Base-by-base conservation (phyloP, 2,329 filamentous ascomycete species). In the Tolypocladium tropicale region DNA sequence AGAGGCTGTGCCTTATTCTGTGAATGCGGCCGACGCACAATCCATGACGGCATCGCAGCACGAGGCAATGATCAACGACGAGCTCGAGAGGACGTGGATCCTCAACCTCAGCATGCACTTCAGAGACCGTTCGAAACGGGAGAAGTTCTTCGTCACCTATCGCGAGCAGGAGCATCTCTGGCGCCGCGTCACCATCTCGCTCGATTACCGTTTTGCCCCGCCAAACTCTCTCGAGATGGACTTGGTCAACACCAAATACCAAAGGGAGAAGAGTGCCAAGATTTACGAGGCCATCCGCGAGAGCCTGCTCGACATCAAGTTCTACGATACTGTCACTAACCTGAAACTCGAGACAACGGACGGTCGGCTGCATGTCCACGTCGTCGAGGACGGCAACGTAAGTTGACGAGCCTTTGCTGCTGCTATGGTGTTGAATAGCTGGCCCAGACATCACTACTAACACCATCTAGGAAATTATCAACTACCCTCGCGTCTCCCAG, bases 21-120 rank as follows among this genome's bases (percentile, higher is more conserved):
- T 64, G 21, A 28, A 50, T 9, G 18, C 4, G 28, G 57, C 68
- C 25, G 79, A 82, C 61, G 70, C 71, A 2, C 74, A 70, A 25
- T 81, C 79, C 23, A 72, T 78, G 59, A 77, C 78, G 18, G 75
- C 74, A 4, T 78, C 78, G 3, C 73, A 79, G 57, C 81, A 88
- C 64, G 82, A 88, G 54, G 75, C 78, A 54, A 77, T 83, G 63
- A 80, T 96, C 61, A 83, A 88, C 61, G 83, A 89, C 60, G 93
- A 97, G 70, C 79, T 96, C 55, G 91, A 96, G 66, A 82, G 79
- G 58, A 86, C 82, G 65, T 99, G 94, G 94, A 97, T 99, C 58
- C 77, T 99, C 63, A 99, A 99, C 67, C 80, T 97, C 58, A 96
- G 91, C 72, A 96, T 99, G 94, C 91, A 96, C 70, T 99, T 96